These are phyloP conservation scores for Pleomassaria siparia DNA, from an alignment of 2,329 filamentous ascomycete genomes.

Conservation along the genomic window DNA sequence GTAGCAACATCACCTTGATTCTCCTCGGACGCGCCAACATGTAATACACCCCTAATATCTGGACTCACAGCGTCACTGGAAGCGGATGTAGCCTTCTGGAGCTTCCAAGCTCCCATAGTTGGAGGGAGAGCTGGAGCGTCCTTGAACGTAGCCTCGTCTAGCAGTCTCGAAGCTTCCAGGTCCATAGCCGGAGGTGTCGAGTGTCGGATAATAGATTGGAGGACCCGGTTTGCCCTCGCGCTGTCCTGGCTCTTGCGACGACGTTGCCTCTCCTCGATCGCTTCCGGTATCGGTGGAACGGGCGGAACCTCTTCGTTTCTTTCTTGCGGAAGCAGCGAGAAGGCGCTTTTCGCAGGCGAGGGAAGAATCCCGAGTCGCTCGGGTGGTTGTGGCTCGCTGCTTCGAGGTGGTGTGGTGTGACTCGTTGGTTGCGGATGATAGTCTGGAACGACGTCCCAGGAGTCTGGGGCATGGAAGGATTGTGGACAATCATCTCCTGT, in stretches of 20 bases:
- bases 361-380: slow-evolving; percentile 28
- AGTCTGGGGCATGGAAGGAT: slow-evolving; percentile 35
- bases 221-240: slow-evolving; percentile 20
- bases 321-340: slow-evolving; percentile 23
- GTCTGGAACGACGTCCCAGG: slow-evolving; percentile 23
- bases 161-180: slow-evolving; percentile 1
- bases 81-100: not conserved
- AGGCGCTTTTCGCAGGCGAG: slow-evolving; percentile 33
- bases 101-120: not conserved
- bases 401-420: slow-evolving; percentile 7
- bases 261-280: slow-evolving; percentile 14
- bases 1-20: no score
- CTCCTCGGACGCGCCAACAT: no score
- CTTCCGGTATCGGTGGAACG: slow-evolving; percentile 31
- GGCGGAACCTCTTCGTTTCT: slow-evolving; percentile 26
- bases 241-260: slow-evolving; percentile 18
- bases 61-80: not conserved
- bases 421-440: not conserved
- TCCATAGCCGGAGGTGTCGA: slow-evolving; percentile 22
- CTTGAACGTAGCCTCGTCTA: not conserved
- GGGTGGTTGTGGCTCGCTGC: slow-evolving; percentile 8
- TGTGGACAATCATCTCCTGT: slow-evolving; percentile 21
- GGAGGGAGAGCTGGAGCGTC: not conserved
- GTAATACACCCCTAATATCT: not conserved
- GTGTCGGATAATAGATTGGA: slow-evolving; percentile 33